Evolutionary conservation across 2,329 filamentous ascomycete genomes (phyloP).

Genomic region (Cryphonectria japonica): DNA sequence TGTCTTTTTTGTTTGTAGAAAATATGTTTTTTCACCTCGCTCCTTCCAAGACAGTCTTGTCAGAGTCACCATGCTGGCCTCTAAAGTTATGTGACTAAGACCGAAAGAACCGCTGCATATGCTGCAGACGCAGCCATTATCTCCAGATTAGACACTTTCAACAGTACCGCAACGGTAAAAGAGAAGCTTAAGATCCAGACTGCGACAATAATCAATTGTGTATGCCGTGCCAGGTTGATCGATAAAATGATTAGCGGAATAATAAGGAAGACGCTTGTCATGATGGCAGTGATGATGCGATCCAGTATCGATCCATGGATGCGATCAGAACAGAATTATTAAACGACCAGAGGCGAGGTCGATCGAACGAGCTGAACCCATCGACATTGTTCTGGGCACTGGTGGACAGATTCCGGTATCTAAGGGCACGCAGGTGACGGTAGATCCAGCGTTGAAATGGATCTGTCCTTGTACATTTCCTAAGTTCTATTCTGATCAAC

Average conservation of each 20-base stretch:
- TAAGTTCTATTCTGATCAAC: background rate
- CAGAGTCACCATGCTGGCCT: too few relatives aligned
- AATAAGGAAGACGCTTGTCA: conserved; percentile 13
- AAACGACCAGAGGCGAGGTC: background rate
- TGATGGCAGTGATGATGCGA: conserved; percentile 9
- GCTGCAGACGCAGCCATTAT: conserved; percentile 34
- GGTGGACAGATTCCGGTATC: conserved; percentile 27
- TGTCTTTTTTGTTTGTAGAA: too few relatives aligned
- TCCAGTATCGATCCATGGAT: background rate
- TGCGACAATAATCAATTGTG: conserved; percentile 20
- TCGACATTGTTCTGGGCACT: conserved; percentile 9
- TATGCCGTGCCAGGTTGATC: background rate
- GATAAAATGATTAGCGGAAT: conserved; percentile 6
- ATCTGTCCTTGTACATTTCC: background rate
- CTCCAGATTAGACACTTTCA: conserved; percentile 34
- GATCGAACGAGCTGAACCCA: background rate
- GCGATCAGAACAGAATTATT: conserved; percentile 6
- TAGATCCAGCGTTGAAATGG: conserved; percentile 20
- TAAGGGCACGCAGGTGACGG: conserved; percentile 28
- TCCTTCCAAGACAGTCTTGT: too few relatives aligned
- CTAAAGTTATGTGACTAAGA: conserved; percentile 29
- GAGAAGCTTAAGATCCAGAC: conserved; percentile 32
- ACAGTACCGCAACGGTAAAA: conserved; percentile 28
- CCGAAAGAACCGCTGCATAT: conserved; percentile 35
- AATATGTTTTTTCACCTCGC: too few relatives aligned